Conservation (phyloP, 805 yeast genomes). For the Zygoascus flipseniorum region DNA sequence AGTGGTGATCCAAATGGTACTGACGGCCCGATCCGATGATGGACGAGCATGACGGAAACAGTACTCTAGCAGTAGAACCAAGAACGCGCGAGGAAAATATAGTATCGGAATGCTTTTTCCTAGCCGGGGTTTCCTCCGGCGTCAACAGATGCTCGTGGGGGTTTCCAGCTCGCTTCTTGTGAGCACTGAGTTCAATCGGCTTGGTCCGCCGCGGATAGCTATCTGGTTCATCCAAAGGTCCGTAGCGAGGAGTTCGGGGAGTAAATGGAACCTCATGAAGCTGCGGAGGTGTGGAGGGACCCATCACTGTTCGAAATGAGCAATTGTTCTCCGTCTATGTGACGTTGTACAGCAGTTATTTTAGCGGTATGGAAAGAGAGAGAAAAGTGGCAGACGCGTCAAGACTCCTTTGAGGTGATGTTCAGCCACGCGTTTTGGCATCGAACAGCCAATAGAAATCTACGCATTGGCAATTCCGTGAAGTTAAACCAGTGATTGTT, state of each 20-base stretch:
- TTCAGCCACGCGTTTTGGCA: background rate
- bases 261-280: conserved; percentile 10
- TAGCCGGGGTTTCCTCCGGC: conserved; percentile 20
- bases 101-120: conserved; percentile 8
- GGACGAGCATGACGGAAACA: conserved; percentile 19
- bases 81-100: background rate
- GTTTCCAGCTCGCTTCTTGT: background rate
- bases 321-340: too few relatives aligned
- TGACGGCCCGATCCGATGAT: conserved; percentile 21
- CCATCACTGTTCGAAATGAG: background rate
- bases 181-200: background rate
- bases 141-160: conserved; percentile 12
- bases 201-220: background rate
- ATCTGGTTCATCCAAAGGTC: conserved; percentile 21
- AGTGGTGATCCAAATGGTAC: background rate
- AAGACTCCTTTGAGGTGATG: background rate
- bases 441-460: too few relatives aligned
- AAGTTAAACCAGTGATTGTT: too few relatives aligned
- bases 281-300: conserved; percentile 13
- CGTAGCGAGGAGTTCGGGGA: conserved; percentile 18
- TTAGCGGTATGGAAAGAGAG: background rate
- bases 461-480: too few relatives aligned
- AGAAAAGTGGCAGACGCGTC: background rate
- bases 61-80: conserved; percentile 12
- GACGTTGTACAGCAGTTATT: background rate